Percentiles rank a stretch among this genome's conserved stretches.
Conservation (phyloP, 345 rosid genomes). For the Geranium rotundifolium region DNA sequence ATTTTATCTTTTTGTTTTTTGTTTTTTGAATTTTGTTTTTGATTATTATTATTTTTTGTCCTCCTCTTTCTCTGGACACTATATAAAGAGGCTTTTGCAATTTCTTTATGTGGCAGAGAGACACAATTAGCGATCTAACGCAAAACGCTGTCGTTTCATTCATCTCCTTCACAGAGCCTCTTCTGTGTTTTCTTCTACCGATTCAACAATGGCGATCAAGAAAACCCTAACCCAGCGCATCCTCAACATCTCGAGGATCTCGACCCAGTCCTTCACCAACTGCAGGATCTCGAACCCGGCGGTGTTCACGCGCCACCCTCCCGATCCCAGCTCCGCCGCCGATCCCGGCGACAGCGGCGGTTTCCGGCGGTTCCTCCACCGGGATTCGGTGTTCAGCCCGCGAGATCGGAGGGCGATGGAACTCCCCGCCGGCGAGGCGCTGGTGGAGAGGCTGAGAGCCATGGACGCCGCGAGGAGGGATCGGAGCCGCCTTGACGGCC, state of each 20-base stretch:
- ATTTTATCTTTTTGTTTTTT: background rate
- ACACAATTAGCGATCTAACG: background rate
- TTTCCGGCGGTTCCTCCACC: constrained; percentile 61
- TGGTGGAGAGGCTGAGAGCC: constrained; percentile 47
- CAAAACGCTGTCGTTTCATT: too few relatives aligned
- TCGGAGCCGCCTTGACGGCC: constrained; percentile 47
- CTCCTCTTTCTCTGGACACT: constrained; percentile 22
- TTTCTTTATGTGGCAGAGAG: background rate
- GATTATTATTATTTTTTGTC: background rate
- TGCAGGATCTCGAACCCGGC: constrained; percentile 29
- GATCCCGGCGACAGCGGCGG: constrained; percentile 57
- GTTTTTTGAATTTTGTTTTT: too few relatives aligned
- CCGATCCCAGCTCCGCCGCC: constrained; percentile 10
- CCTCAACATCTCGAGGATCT: constrained; percentile 41
- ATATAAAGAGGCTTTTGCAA: constrained; percentile 15
- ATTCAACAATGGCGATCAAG: constrained; percentile 51
- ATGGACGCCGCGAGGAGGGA: constrained; percentile 33
- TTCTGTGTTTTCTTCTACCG: background rate
- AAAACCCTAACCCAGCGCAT: constrained; percentile 50
- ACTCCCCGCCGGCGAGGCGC: constrained; percentile 24
- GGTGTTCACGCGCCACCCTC: constrained; percentile 21
- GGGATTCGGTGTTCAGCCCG: constrained; percentile 23
- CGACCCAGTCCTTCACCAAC: constrained; percentile 24
- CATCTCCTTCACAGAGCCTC: too few relatives aligned
- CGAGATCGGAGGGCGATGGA: constrained; percentile 19